Base-by-base conservation (phyloP, 179 eudicot genomes). In the Silene coronaria region DNA sequence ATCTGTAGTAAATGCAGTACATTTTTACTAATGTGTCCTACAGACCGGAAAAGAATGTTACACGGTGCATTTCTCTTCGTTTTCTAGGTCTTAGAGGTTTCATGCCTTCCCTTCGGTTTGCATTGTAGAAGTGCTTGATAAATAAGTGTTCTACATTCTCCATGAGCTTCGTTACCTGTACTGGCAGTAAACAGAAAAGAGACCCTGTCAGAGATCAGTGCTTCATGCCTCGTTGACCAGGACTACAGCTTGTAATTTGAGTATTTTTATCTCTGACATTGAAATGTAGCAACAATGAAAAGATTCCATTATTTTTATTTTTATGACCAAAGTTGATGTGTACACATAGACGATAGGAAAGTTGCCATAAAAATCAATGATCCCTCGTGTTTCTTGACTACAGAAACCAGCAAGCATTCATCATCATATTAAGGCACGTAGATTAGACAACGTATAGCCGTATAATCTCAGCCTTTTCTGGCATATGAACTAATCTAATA, bases 81-180 rank as follows among this genome's bases (percentile, higher is more conserved):
- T 64, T 82, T 51, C 48, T 87, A 68, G 82, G 91, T 83, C 89
- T 86, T 72, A 88, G 77, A 34, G 83, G 78, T 77, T 87, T 90
- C 97, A 91, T 91, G 70, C 92, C 95, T 82, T 86, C 85, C 57
- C 86, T 81, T 73, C 92, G 90, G 77, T 90, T 87, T 28, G 87
- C 86, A 75, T 86, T 82, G 16, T 84, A 84, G 73, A 91, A 91
- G 79, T 91, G 85, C 79, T 88, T 90, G 76, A 86, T 78, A 65
- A 88, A 88, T 48, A 85, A 71, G 79, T 66, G 84, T 77, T 91
- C 97, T 38, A 88, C 91, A 42, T 85, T 75, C 12, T 86, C 83
- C 84, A 90, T 76, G 71, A 91, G 95, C 68, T 72, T 75, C 13
- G 78, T 82, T 21, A 88, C 83, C 97, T 91, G 83, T 58, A 60